Evolutionary conservation across 2,329 filamentous ascomycete species (phyloP), one percentile per base, ranked within the genome.

Genomic region (Westerdykella ornata): DNA sequence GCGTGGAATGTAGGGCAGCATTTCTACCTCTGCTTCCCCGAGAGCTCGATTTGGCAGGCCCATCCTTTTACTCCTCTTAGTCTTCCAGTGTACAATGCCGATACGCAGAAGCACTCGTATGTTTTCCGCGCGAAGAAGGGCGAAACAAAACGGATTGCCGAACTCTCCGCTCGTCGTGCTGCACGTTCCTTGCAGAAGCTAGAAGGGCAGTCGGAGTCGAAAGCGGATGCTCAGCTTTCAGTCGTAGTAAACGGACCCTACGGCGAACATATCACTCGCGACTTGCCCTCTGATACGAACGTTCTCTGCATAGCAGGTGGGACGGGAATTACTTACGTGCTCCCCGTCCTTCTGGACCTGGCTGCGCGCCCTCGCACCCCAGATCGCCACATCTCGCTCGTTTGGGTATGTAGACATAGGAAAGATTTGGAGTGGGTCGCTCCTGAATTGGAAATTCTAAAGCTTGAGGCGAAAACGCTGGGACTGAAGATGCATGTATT

Each of bases 1-100:
- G 60, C 74, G 0, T 87, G 82, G 82, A 66, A 70, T 11, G 68
- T 83, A 11, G 82, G 84, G 8, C 79, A 86, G 61, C 84, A 87
- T 56, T 86, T 84, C 60, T 86, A 79, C 53, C 68, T 86, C 13
- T 82, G 76, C 59, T 86, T 87, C 52, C 70, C 79, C 0, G 74
- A 81, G 45, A 68, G 78, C 22, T 81, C 74, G 51, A 73, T 86
- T 51, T 85, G 81, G 80, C 82, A 87, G 61, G 80, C 79, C 0
- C 83, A 87, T 53, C 83, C 83, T 0, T 84, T 86, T 55, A 67
- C 80, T 4, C 56, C 52, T 7, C 56, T 56, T 39, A 60, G 54
- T 14, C 49, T 47, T 3, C 57, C 57, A 2, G 42, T 57, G 0
- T 56, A 47, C 13, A 53, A 56, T 12, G 45, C 53, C 13, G 51